Percentiles rank a stretch among this genome's conserved stretches.
phyloP scores from a whole-genome alignment of 2,329 filamentous ascomycete species.

The Fusarium veterinarium region DNA sequence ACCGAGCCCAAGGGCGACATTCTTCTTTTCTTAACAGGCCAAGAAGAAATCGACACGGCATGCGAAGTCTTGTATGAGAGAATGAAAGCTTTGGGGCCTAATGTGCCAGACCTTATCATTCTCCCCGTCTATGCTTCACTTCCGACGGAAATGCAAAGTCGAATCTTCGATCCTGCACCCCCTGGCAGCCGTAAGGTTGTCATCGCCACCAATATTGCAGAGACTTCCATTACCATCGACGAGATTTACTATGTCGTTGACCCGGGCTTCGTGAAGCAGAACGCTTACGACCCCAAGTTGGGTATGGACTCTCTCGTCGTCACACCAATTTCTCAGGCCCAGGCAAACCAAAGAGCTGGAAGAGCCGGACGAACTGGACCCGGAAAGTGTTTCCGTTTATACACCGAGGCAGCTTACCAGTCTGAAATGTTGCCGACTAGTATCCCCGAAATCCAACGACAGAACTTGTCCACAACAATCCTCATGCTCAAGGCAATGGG shows the following conservation, averaged over 20 bases:
- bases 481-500: slow-evolving; percentile 99
- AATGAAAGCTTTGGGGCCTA: slow-evolving; percentile 93
- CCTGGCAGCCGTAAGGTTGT: slow-evolving; percentile 90
- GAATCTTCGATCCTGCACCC: slow-evolving; percentile 94
- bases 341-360: slow-evolving; percentile 93
- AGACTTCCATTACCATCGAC: slow-evolving; percentile 98
- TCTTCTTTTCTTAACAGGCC: slow-evolving; percentile 94
- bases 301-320: slow-evolving; percentile 98
- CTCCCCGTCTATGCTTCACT: slow-evolving; percentile 96
- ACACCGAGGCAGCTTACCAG: slow-evolving; percentile 95
- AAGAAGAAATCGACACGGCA: slow-evolving; percentile 96
- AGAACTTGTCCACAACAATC: slow-evolving; percentile 93
- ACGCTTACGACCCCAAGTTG: slow-evolving; percentile 94
- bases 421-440: slow-evolving; percentile 97
- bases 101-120: slow-evolving; percentile 91
- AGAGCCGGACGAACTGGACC: slow-evolving; percentile 94
- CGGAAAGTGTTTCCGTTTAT: slow-evolving; percentile 94
- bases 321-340: slow-evolving; percentile 95
- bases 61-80: slow-evolving; percentile 94
- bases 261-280: slow-evolving; percentile 97
- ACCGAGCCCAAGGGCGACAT: slow-evolving; percentile 94
- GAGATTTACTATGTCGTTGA: slow-evolving; percentile 98
- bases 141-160: slow-evolving; percentile 91
- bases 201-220: slow-evolving; percentile 97
- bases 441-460: slow-evolving; percentile 95